Percentiles rank a stretch among this genome's conserved stretches.
phyloP scores from a whole-genome alignment of 2,329 filamentous ascomycete species.

The Pseudocercospora eumusae region DNA sequence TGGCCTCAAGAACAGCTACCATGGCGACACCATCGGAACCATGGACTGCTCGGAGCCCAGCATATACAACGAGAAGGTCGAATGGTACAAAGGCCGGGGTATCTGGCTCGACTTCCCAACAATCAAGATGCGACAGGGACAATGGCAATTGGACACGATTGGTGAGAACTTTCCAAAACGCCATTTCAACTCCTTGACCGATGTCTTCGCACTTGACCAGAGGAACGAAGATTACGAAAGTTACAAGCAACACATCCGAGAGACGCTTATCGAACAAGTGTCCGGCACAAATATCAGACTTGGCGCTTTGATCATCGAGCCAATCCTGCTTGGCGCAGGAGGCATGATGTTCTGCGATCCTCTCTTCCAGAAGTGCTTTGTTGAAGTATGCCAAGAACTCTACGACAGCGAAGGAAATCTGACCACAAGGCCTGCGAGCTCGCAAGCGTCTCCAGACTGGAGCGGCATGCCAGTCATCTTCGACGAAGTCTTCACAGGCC shows the following conservation, averaged over 20 bases:
- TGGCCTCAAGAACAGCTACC: conserved; percentile 77
- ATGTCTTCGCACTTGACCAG: conserved; percentile 61
- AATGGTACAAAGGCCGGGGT: conserved; percentile 80
- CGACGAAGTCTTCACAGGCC: conserved; percentile 84
- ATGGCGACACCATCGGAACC: conserved; percentile 83
- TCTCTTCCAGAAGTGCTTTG: conserved; percentile 73
- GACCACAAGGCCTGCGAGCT: conserved; percentile 3
- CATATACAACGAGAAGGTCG: conserved; percentile 76
- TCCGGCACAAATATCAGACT: conserved; percentile 63
- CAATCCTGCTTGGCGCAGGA: conserved; percentile 76
- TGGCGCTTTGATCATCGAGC: conserved; percentile 77
- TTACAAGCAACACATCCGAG: conserved; percentile 35
- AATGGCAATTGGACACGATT: conserved; percentile 65
- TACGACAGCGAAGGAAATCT: conserved; percentile 14
- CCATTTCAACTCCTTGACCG: conserved; percentile 53
- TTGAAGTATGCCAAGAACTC: conserved; percentile 61
- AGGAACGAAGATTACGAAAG: conserved; percentile 24
- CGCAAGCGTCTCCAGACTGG: conserved; percentile 54
- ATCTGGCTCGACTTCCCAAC: conserved; percentile 79
- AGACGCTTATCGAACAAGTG: conserved; percentile 53
- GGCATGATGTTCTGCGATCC: conserved; percentile 85
- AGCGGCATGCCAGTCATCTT: conserved; percentile 75
- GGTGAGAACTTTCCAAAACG: conserved; percentile 43
- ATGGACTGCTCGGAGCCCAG: conserved; percentile 83
- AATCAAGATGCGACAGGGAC: conserved; percentile 65